Evolutionary conservation across 371 early-diverging fungal genomes (phyloP).

Genomic region (Mucor racemosus): DNA sequence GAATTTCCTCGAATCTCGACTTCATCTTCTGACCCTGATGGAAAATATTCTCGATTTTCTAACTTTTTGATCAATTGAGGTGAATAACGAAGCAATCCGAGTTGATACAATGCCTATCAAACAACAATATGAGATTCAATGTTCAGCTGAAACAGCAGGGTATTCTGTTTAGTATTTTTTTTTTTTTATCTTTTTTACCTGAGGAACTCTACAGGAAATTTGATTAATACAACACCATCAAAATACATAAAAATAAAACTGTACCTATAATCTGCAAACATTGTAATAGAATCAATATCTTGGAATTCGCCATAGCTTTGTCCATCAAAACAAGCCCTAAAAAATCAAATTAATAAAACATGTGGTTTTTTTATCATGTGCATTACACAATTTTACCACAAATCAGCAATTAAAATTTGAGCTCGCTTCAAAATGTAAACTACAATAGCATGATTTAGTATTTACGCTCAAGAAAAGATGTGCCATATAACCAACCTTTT

Average conservation of each 20-base stretch:
- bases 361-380: neutral
- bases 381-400: constrained; percentile 59
- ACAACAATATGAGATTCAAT: constrained; percentile 12
- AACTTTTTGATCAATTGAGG: constrained; percentile 56
- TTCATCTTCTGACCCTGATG: constrained; percentile 70
- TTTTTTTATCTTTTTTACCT: constrained; percentile 22
- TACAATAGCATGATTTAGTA: neutral
- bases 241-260: neutral
- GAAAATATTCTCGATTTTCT: constrained; percentile 49
- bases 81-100: constrained; percentile 77
- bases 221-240: neutral
- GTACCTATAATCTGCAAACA: constrained; percentile 93
- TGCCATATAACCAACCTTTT: constrained; percentile 46
- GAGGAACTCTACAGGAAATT: constrained; percentile 51
- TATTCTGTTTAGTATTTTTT: neutral
- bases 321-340: constrained; percentile 87
- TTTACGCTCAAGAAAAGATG: no score
- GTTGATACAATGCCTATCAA: constrained; percentile 72
- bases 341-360: neutral
- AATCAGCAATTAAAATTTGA: constrained; percentile 90
- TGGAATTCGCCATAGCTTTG: constrained; percentile 63
- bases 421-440: constrained; percentile 84
- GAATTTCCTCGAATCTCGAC: constrained; percentile 88
- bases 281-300: constrained; percentile 86
- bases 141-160: constrained; percentile 15